A percentile compares a stretch with the other conserved stretches of the same genome.
phyloP scores from a whole-genome alignment of 1,139 yeast species.

The Saccharomyces hybrid region DNA sequence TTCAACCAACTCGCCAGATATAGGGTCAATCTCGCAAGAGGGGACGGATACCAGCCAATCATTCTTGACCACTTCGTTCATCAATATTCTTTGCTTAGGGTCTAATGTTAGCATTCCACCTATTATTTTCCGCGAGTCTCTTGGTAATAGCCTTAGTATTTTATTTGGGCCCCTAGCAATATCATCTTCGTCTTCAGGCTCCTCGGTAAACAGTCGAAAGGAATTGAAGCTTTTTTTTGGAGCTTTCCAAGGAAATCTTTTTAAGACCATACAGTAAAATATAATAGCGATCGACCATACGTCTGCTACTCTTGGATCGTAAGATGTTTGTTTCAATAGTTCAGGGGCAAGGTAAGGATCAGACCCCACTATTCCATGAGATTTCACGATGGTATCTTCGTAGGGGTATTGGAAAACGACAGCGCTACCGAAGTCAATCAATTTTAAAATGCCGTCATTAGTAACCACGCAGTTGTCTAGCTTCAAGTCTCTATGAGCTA shows the following conservation, averaged over 20 bases:
- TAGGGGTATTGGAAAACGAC: constrained; percentile 48
- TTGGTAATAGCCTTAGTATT: constrained; percentile 72
- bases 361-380: constrained; percentile 71
- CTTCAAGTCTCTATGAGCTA: constrained; percentile 72
- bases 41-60: constrained; percentile 52
- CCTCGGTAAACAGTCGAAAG: constrained; percentile 37
- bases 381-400: constrained; percentile 36
- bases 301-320: constrained; percentile 68
- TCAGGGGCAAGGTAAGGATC: constrained; percentile 82
- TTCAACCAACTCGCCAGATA: constrained; percentile 20
- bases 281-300: constrained; percentile 76
- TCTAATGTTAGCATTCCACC: constrained; percentile 67
- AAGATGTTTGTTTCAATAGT: constrained; percentile 41
- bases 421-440: constrained; percentile 75
- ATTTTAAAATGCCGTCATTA: constrained; percentile 51
- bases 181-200: constrained; percentile 34
- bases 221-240: constrained; percentile 52
- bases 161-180: constrained; percentile 60
- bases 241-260: constrained; percentile 73
- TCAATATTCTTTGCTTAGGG: constrained; percentile 57
- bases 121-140: constrained; percentile 66
- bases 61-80: constrained; percentile 59
- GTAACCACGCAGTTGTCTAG: constrained; percentile 72
- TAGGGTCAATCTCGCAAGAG: constrained; percentile 35
- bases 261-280: constrained; percentile 64